A percentile compares a stretch with the other conserved stretches of the same genome.
These are phyloP conservation scores for Solanum tarijense DNA, from an alignment of 257 asterid genomes.

Conservation along the genomic window DNA sequence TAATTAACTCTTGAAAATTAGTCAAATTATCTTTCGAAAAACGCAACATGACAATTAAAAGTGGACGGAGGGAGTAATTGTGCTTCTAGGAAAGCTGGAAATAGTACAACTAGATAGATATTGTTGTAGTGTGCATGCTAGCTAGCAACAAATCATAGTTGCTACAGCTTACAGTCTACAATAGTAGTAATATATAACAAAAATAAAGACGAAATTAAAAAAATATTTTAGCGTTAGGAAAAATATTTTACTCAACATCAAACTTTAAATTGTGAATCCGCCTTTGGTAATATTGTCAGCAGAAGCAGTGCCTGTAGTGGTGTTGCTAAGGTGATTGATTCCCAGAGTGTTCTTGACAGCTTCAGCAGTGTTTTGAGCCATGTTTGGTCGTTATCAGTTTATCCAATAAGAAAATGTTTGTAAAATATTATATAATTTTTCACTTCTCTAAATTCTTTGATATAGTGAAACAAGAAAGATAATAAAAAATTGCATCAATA, in stretches of 20 bases:
- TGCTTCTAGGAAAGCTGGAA: too few relatives aligned
- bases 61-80: too few relatives aligned
- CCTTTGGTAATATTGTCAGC: neutral
- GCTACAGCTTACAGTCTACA: neutral
- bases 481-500: too few relatives aligned
- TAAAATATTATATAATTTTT: too few relatives aligned
- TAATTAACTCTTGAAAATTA: too few relatives aligned
- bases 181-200: neutral
- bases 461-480: too few relatives aligned
- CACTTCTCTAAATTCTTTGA: too few relatives aligned
- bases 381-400: too few relatives aligned
- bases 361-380: neutral
- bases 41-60: too few relatives aligned
- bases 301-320: neutral
- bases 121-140: neutral
- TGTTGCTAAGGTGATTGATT: neutral
- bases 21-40: too few relatives aligned
- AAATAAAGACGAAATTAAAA: neutral
- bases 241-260: neutral
- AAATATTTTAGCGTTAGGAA: neutral
- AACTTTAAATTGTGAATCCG: neutral
- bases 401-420: too few relatives aligned
- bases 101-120: too few relatives aligned
- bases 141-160: neutral
- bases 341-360: neutral